Percentiles rank a stretch among this genome's conserved stretches.
phyloP scores from a whole-genome alignment of 2,329 filamentous ascomycete genomes.

The Coniochaeta sp. region DNA sequence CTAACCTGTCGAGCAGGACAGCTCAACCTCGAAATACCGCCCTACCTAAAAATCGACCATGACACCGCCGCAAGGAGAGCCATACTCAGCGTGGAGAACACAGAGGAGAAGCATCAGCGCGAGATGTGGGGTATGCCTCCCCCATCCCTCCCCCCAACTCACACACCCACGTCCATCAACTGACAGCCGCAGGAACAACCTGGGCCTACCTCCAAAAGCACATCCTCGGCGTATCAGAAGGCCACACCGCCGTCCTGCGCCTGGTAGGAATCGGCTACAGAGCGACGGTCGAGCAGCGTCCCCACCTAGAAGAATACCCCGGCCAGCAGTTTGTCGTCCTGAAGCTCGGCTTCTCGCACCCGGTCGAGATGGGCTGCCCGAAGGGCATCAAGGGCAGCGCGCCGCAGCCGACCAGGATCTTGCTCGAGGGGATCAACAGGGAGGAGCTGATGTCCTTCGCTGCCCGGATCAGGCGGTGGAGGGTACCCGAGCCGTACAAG shows the following conservation, averaged over 20 bases:
- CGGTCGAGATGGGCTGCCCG: constrained; percentile 83
- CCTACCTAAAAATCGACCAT: constrained; percentile 65
- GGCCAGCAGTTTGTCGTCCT: constrained; percentile 86
- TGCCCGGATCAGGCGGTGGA: constrained; percentile 80
- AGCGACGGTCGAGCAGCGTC: constrained; percentile 73
- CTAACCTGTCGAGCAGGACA: constrained; percentile 45
- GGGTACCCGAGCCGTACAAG: constrained; percentile 94
- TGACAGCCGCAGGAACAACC: constrained; percentile 58
- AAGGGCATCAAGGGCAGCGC: constrained; percentile 76
- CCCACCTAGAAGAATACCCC: constrained; percentile 64
- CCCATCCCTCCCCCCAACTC: constrained; percentile 3
- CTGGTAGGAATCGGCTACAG: constrained; percentile 94
- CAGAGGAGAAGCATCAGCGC: constrained; percentile 63
- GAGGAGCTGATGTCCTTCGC: constrained; percentile 87
- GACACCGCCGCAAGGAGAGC: constrained; percentile 57
- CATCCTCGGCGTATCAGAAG: constrained; percentile 91
- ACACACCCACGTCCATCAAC: background rate
- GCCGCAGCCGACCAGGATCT: constrained; percentile 82
- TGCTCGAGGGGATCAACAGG: constrained; percentile 82
- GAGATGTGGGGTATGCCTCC: constrained; percentile 81
- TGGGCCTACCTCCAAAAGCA: constrained; percentile 87
- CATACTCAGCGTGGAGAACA: constrained; percentile 62
- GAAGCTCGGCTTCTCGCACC: constrained; percentile 95
- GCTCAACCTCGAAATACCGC: constrained; percentile 69
- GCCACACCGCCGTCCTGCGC: constrained; percentile 86